Evolutionary conservation across 2,329 filamentous ascomycete species (phyloP), one percentile per base, ranked within the genome.

Genomic region (Rosellinia necatrix): DNA sequence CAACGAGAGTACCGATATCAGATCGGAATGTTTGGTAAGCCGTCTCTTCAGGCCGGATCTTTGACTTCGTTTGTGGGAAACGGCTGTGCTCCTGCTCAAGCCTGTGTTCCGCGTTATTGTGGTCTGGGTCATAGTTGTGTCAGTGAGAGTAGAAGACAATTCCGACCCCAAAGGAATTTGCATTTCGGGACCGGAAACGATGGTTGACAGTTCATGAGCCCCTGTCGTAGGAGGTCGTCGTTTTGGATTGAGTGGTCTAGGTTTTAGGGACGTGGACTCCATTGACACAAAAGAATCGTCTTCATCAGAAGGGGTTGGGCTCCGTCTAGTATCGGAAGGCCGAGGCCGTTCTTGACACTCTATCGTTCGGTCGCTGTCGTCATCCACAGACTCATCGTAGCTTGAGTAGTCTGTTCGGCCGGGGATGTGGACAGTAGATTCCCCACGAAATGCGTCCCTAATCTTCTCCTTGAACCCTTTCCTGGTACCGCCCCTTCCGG

Each of bases 1-100:
- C 56, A 91, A 75, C 0, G 92, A 97, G 7, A 99, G 78, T 2
- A 96, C 91, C 0, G 94, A 97, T 34, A 99, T 91, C 21, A 99
- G 80, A 72, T 99, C 94, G 13, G 92, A 92, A 73, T 97, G 92
- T 56, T 90, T 96, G 3, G 92, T 96, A 34, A 96, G 81, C 57
- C 89, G 85, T 60, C 91, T 84, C 71, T 89, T 91, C 29, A 91
- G 76, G 38, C 78, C 80, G 1, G 80, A 74, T 59, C 76, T 80
- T 64, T 78, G 77, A 71, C 64, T 81, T 67, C 70, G 78, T 74
- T 70, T 76, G 54, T 72, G 76, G 59, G 75, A 81, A 60, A 75
- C 62, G 55, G 65, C 75, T 15, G 75, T 76, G 24, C 75, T 78
- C 61, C 76, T 77, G 6, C 79, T 81, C 53, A 81, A 67, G 29